Conservation (phyloP, 257 asterid genomes). For the Solanum ahanhuiri region DNA sequence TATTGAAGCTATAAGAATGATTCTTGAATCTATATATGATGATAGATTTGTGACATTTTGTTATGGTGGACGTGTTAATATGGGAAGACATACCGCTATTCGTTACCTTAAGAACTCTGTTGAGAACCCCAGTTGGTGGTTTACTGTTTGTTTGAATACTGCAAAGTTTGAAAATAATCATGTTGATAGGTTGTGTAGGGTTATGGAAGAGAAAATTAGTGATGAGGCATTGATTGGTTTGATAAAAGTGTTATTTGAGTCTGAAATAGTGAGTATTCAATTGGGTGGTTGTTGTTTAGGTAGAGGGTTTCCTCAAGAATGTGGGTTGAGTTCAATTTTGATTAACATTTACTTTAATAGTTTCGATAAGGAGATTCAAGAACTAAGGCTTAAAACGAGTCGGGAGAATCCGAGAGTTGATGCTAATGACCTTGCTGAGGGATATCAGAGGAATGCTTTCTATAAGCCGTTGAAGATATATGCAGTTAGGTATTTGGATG, state of each 20-base stretch:
- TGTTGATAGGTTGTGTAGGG: constrained; percentile 45
- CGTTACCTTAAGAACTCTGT: constrained; percentile 68
- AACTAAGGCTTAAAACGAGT: constrained; percentile 33
- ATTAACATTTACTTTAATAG: constrained; percentile 52
- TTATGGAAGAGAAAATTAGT: constrained; percentile 54
- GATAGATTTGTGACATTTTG: constrained; percentile 73
- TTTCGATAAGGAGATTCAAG: constrained; percentile 68
- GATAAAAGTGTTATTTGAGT: constrained; percentile 39
- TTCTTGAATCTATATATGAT: constrained; percentile 70
- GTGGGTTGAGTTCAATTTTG: constrained; percentile 57
- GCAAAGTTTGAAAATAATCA: constrained; percentile 30
- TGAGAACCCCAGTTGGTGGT: constrained; percentile 90
- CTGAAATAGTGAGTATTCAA: constrained; percentile 25
- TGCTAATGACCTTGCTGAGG: constrained; percentile 18
- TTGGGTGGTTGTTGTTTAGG: constrained; percentile 50
- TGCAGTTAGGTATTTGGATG: constrained; percentile 77
- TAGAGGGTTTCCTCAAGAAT: constrained; percentile 86
- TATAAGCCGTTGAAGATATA: constrained; percentile 70
- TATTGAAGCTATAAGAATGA: constrained; percentile 75
- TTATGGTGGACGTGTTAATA: constrained; percentile 66
- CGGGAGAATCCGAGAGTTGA: constrained; percentile 37
- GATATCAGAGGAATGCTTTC: constrained; percentile 20
- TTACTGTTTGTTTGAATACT: constrained; percentile 41
- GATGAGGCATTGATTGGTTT: constrained; percentile 42
- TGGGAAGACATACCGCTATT: constrained; percentile 89